phyloP scores from a whole-genome alignment of 768 basidiomycete genomes.

The Tricholoma sp. region DNA sequence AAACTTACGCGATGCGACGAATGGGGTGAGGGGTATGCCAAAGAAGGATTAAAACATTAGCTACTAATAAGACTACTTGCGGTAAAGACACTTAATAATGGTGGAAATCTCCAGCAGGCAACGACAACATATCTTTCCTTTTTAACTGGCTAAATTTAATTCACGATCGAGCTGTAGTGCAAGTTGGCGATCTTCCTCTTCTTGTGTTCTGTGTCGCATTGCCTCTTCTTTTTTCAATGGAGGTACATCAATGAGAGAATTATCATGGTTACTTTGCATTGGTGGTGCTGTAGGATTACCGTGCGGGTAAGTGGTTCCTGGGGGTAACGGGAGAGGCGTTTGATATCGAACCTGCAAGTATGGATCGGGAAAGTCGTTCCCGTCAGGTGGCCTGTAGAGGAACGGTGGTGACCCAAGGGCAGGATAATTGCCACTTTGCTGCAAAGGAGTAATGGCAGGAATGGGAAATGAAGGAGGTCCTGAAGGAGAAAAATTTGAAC shows the following conservation, averaged over 20 bases:
- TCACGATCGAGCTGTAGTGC: constrained; percentile 50
- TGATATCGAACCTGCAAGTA: constrained; percentile 45
- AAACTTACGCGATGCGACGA: neutral
- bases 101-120: neutral
- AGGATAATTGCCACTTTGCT: constrained; percentile 1
- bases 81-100: neutral
- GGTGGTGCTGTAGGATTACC: constrained; percentile 21
- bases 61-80: no score
- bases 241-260: constrained; percentile 26
- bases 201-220: constrained; percentile 31
- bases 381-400: constrained; percentile 11
- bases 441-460: constrained; percentile 20
- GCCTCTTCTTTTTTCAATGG: constrained; percentile 36
- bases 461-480: constrained; percentile 26
- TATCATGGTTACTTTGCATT: constrained; percentile 25
- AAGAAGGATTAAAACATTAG: neutral
- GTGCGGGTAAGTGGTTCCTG: constrained; percentile 19
- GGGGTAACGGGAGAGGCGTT: constrained; percentile 51
- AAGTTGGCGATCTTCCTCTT: constrained; percentile 41
- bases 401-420: neutral
- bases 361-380: constrained; percentile 33
- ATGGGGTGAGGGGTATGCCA: neutral
- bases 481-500: constrained; percentile 1
- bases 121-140: neutral
- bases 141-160: constrained; percentile 33